Percentiles rank a stretch among this genome's conserved stretches.
These are phyloP conservation scores for Pluteus cervinus DNA, from an alignment of 768 basidiomycete genomes.

Conservation along the genomic window DNA sequence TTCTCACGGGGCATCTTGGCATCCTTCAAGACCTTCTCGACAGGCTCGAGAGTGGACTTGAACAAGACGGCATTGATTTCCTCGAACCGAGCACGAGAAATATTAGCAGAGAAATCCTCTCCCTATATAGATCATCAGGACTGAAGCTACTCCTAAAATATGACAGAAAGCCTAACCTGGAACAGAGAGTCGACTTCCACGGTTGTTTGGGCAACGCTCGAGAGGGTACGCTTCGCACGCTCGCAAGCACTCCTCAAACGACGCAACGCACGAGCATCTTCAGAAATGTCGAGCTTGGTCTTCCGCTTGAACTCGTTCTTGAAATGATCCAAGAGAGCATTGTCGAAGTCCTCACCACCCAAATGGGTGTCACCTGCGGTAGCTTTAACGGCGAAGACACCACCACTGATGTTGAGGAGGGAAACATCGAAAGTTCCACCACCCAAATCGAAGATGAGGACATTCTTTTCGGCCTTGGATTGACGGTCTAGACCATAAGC, in stretches of 20 bases:
- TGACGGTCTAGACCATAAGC: conserved; percentile 98
- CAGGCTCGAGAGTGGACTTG: conserved; percentile 97
- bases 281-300: conserved; percentile 94
- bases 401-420: conserved; percentile 93
- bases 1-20: conserved; percentile 96
- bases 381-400: conserved; percentile 98
- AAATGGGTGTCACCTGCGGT: conserved; percentile 99
- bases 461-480: conserved; percentile 92
- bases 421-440: conserved; percentile 99
- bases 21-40: conserved; percentile 99
- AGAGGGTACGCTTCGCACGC: conserved; percentile 98
- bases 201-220: conserved; percentile 97
- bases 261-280: conserved; percentile 93
- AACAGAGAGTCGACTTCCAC: conserved; percentile 98
- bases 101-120: conserved; percentile 97
- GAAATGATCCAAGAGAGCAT: conserved; percentile 96
- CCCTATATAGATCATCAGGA: conserved; percentile 41
- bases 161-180: conserved; percentile 49
- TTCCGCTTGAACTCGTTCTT: conserved; percentile 99
- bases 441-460: conserved; percentile 98
- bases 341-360: conserved; percentile 99
- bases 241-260: conserved; percentile 97
- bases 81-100: conserved; percentile 99
- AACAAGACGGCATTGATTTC: conserved; percentile 95
- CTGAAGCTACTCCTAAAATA: background rate